These are phyloP conservation scores for Raphanus sativus DNA, from an alignment of 345 rosid species.

Conservation along the genomic window DNA sequence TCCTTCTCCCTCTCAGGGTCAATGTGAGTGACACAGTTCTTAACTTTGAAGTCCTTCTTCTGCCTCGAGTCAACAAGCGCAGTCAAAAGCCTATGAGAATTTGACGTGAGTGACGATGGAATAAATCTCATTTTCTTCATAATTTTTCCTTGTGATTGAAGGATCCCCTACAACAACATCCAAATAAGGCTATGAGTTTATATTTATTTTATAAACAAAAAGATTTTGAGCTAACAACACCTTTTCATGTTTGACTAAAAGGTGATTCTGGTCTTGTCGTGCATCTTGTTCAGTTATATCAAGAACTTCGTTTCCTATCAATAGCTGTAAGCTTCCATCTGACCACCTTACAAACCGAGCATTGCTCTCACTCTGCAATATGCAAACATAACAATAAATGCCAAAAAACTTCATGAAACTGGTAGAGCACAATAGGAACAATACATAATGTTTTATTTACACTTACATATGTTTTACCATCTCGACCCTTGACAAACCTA, in stretches of 20 bases:
- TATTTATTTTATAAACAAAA: slow-evolving; percentile 4
- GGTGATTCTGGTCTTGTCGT: slow-evolving; percentile 87
- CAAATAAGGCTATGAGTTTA: slow-evolving; percentile 9
- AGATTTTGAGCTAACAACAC: slow-evolving; percentile 29
- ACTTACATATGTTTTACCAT: slow-evolving; percentile 79
- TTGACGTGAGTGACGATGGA: slow-evolving; percentile 90
- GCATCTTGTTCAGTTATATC: slow-evolving; percentile 94
- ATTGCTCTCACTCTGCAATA: slow-evolving; percentile 84
- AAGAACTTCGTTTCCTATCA: slow-evolving; percentile 97
- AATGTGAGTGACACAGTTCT: slow-evolving; percentile 93
- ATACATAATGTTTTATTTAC: too few species aligned
- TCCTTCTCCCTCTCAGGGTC: slow-evolving; percentile 99
- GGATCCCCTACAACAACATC: slow-evolving; percentile 74
- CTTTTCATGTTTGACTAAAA: slow-evolving; percentile 92
- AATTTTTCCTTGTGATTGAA: slow-evolving; percentile 99
- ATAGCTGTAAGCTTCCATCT: slow-evolving; percentile 92
- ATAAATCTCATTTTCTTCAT: slow-evolving; percentile 89
- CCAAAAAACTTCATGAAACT: slow-evolving; percentile 10
- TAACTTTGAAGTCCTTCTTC: slow-evolving; percentile 82
- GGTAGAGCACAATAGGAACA: slow-evolving; percentile 4
- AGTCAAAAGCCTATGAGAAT: slow-evolving; percentile 87
- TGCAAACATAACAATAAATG: slow-evolving; percentile 24
- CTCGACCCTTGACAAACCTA: slow-evolving; percentile 65
- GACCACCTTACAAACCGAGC: slow-evolving; percentile 99
- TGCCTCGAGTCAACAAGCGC: slow-evolving; percentile 96